These are phyloP conservation scores for Gossypium herbaceum DNA, from an alignment of 345 rosid species.

Conservation along the genomic window DNA sequence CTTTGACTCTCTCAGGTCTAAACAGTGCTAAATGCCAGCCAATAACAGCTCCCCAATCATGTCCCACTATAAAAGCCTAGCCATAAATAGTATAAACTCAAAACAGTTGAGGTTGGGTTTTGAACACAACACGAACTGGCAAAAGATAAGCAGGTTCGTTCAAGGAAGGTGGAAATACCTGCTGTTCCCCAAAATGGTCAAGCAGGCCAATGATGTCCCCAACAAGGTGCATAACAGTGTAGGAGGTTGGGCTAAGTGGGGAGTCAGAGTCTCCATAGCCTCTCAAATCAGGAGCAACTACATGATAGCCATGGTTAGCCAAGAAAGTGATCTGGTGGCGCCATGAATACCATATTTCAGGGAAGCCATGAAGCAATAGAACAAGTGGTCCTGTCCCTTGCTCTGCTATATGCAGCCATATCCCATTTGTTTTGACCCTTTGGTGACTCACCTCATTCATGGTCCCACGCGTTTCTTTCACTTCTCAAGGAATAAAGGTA, in stretches of 20 bases:
- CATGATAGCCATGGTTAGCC: conserved; percentile 56
- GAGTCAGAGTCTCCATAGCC: conserved; percentile 62
- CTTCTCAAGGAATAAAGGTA: background rate
- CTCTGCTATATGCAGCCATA: conserved; percentile 40
- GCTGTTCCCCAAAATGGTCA: conserved; percentile 42
- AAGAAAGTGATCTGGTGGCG: conserved; percentile 57
- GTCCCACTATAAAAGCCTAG: conserved; percentile 65
- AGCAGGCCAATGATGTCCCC: conserved; percentile 53
- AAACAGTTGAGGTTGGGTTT: background rate
- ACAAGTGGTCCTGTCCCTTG: conserved; percentile 61
- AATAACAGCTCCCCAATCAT: conserved; percentile 63
- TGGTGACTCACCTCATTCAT: conserved; percentile 12
- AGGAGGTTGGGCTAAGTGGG: conserved; percentile 41
- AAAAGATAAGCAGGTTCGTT: background rate
- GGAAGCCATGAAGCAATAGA: conserved; percentile 67
- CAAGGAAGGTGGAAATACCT: conserved; percentile 27
- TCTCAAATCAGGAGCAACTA: conserved; percentile 63
- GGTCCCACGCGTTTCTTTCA: background rate
- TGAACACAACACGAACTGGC: background rate
- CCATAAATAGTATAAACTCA: background rate
- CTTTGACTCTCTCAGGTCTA: conserved; percentile 58
- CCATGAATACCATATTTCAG: conserved; percentile 76
- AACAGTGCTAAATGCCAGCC: conserved; percentile 50
- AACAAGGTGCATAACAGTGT: conserved; percentile 48
- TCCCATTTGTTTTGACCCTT: conserved; percentile 19